Evolutionary conservation across 768 basidiomycete species (phyloP), one percentile per base, ranked within the genome.

Genomic region (Mrakia gelida): DNA sequence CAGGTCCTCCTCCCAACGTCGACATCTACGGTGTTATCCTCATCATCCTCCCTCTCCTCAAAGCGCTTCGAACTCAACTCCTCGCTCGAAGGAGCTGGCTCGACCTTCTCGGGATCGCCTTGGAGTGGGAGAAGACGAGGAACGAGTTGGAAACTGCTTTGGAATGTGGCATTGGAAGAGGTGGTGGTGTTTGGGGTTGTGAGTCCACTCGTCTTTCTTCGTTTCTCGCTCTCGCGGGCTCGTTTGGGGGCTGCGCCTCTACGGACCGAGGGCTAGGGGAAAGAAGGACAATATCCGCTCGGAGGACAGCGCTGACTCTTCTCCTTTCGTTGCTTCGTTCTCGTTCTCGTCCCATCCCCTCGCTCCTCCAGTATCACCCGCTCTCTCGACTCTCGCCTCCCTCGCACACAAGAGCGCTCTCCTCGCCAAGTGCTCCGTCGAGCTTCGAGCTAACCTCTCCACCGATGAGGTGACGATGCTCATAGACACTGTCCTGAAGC

Each of bases 31-130:
- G 45, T 18, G 34, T 70, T 0, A 41, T 70, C 38, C 67, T 70
- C 34, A 23, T 8, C 21, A 38, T 43, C 26, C 67, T 70, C 26
- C 67, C 67, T 11, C 67, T 70, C 21, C 67, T 70, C 41, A 45
- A n/a, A 1, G n/a, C 34, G 2, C 67, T 70, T 18, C 67, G 67
- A 70, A 38, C 38, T 15, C 67, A 26, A 43, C 34, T 70, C 21
- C 34, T 41, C 34, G 67, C 67, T 70, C 67, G 67, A 34, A 70
- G 26, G 38, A 26, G 23, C 38, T 70, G 67, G 67, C 13, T 70
- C 3, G 34, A 38, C 1, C 38, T 70, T 11, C 32, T 70, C 9
- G 34, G 21, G n/a, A 3, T 41, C 10, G 45, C 26, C 41, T 45
- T 43, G 21, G 34, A 41, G 34, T 70, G 67, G 67, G 41, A 26